Evolutionary conservation across 176 grass and related monocot species (phyloP).

Genomic region (Raddia distichophylla): DNA sequence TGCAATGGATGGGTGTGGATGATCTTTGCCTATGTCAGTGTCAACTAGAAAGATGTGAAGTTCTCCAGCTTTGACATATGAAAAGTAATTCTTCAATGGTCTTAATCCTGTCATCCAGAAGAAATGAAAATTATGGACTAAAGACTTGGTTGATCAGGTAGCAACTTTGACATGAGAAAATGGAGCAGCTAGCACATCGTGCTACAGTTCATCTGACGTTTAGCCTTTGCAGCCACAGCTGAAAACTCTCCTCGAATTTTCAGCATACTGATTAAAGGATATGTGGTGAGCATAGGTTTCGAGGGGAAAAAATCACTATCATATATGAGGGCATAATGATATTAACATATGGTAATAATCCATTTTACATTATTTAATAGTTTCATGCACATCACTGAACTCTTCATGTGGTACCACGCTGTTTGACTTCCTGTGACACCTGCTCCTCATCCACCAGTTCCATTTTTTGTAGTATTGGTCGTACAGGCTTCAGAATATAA

Average conservation of each 20-base stretch:
- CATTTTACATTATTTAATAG: background rate
- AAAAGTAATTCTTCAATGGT: constrained; percentile 5
- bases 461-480: constrained; percentile 9
- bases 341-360: constrained; percentile 1
- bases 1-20: too few relatives aligned
- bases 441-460: constrained; percentile 41
- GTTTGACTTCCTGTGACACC: constrained; percentile 58
- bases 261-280: background rate
- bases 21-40: background rate
- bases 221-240: background rate
- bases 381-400: constrained; percentile 7
- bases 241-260: background rate
- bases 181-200: background rate
- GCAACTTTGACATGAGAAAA: constrained; percentile 10
- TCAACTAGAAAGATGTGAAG: constrained; percentile 7
- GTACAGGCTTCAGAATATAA: constrained; percentile 18
- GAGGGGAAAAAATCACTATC: background rate
- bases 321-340: constrained; percentile 29
- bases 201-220: background rate
- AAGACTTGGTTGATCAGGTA: background rate
- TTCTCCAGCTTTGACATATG: background rate
- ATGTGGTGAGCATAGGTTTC: background rate
- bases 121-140: background rate
- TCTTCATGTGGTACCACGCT: constrained; percentile 29
- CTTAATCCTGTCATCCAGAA: constrained; percentile 1